Base-by-base conservation (phyloP, 1,284 basidiomycete species). In the Cutaneotrichosporon dermatis region DNA sequence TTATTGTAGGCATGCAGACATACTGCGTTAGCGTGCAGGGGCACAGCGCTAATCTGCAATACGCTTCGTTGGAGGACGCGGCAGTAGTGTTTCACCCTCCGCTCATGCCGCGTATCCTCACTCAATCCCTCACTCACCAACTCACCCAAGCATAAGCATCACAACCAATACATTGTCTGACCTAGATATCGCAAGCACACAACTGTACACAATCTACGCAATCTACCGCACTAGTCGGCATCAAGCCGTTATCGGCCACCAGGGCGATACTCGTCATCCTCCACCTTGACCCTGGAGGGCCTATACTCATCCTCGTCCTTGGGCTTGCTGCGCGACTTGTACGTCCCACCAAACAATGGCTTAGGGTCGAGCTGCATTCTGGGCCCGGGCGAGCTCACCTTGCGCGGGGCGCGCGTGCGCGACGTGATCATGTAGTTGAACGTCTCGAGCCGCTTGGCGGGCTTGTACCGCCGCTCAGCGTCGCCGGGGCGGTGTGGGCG, bases 401-500 rank as follows among this genome's bases (percentile, higher is more conserved):
- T 36, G 15, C 34, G 13, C 41, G 52, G 33, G 10, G 33, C 40
- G 33, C 55, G 48, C 6, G 35, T 35, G 35, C 54, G 54, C 36
- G 54, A 37, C 16, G 44, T 48, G 16, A 45, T 9, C 54, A 55
- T 55, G 16, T n/a, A 42, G 12, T 45, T 37, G 45, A 33, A 48
- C 45, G 39, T 42, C 45, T 48, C 54, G 36, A 42, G 34, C 25
- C 50, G 54, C 42, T 44, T 15, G 10, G 36, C 34, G 1, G 49
- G 48, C 16, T 43, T 40, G 49, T 44, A 55, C 4, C 11, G 10
- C 35, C 41, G 41, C 35, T 44, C 48, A 44, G 46, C 42, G 51
- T 60, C 59, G 36, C 54, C 50, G 4, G 43, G 13, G 1, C 49
- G 49, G 11, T 5, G 34, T 3, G 53, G 43, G 33, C 60, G 60